Conservation (phyloP, 768 basidiomycete species). For the Boletus edulis region DNA sequence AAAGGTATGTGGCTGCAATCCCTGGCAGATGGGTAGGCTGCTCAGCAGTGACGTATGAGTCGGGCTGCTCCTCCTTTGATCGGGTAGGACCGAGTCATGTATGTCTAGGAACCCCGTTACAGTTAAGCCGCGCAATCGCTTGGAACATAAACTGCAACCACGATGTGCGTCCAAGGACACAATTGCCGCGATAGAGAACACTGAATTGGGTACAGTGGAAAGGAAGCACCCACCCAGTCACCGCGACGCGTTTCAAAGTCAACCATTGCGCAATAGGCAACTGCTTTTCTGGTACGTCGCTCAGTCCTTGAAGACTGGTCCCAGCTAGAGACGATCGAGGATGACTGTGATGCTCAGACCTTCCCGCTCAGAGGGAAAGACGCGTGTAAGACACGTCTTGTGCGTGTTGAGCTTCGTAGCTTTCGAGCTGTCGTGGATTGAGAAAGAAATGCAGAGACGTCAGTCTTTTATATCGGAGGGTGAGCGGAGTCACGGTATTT, state of each 20-base stretch:
- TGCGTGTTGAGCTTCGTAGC: constrained; percentile 31
- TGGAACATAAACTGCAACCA: constrained; percentile 6
- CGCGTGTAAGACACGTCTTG: constrained; percentile 13
- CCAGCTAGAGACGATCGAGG: constrained; percentile 30
- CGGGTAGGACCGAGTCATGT: neutral
- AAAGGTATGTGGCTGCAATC: neutral
- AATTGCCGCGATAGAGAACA: constrained; percentile 20
- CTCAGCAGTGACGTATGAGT: neutral
- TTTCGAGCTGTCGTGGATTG: constrained; percentile 26
- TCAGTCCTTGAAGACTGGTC: constrained; percentile 26
- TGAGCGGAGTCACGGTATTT: constrained; percentile 20
- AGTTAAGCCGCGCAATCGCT: too few relatives aligned
- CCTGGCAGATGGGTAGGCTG: too few relatives aligned
- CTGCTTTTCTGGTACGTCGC: constrained; percentile 32
- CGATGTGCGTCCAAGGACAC: constrained; percentile 12
- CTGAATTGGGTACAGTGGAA: neutral
- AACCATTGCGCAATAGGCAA: constrained; percentile 11
- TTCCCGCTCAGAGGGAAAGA: constrained; percentile 32
- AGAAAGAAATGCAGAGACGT: neutral
- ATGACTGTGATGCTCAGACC: constrained; percentile 32
- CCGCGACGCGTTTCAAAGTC: constrained; percentile 29
- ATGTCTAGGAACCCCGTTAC: neutral
- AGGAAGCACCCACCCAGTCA: constrained; percentile 23
- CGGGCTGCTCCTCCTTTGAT: constrained; percentile 2
- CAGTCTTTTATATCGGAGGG: constrained; percentile 4